Conservation (phyloP, 306 rosid species). For the Alnus glutinosa region DNA sequence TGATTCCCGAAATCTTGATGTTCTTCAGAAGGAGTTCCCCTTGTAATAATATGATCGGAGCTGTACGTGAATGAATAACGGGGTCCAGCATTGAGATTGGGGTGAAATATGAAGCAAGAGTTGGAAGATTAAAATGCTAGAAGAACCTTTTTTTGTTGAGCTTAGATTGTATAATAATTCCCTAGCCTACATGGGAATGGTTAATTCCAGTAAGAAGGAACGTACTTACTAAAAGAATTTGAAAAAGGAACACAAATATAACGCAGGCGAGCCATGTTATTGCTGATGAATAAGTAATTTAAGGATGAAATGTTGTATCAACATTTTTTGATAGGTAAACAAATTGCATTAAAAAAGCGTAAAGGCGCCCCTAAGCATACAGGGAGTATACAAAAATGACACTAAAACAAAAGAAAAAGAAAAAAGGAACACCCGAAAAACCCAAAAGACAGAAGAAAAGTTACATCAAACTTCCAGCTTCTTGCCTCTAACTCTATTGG, state of each 20-base stretch:
- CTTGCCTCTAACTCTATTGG: too few relatives aligned
- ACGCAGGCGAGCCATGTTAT: neutral
- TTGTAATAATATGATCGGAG: conserved; percentile 35
- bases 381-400: too few relatives aligned
- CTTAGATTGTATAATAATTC: neutral
- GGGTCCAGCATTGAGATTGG: conserved; percentile 12
- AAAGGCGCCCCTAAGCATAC: too few relatives aligned
- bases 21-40: conserved; percentile 95
- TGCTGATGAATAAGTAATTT: conserved; percentile 1
- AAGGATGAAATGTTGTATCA: neutral
- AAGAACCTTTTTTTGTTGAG: neutral
- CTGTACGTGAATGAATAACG: conserved; percentile 16
- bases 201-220: neutral
- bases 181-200: neutral
- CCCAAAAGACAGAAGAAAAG: too few relatives aligned
- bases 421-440: too few relatives aligned
- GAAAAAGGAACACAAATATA: neutral
- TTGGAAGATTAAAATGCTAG: neutral
- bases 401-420: too few relatives aligned
- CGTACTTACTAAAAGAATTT: neutral
- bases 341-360: too few relatives aligned
- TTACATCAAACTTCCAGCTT: too few relatives aligned
- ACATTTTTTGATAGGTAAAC: neutral
- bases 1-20: conserved; percentile 84
- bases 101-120: neutral